phyloP scores from a whole-genome alignment of 371 early-diverging fungal genomes.

The Syncephalis plumigaleata region DNA sequence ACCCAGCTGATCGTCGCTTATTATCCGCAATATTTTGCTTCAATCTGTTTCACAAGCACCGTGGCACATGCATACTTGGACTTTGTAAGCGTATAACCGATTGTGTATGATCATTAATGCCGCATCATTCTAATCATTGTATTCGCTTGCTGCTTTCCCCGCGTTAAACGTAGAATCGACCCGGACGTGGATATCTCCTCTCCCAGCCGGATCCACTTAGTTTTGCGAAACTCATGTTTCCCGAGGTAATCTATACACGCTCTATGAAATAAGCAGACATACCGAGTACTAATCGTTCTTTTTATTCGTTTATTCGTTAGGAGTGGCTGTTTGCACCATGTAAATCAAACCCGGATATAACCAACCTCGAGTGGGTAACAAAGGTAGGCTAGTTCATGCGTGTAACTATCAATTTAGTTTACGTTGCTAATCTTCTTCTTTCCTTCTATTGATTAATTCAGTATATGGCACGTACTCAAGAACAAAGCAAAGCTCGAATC shows the following conservation, averaged over 20 bases:
- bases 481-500: conserved; percentile 2
- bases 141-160: not conserved
- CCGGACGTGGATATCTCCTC: too few species aligned
- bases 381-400: not conserved
- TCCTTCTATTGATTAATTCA: not conserved
- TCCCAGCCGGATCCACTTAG: too few species aligned
- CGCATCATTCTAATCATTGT: too few species aligned
- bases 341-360: not conserved
- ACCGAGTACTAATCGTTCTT: too few species aligned
- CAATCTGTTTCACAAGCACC: conserved; percentile 24
- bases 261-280: too few species aligned
- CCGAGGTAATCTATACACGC: too few species aligned
- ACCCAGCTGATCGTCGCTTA: conserved; percentile 27
- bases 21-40: conserved; percentile 13
- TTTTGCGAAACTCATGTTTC: too few species aligned
- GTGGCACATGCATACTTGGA: not conserved
- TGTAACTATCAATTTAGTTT: not conserved
- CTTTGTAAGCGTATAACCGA: not conserved
- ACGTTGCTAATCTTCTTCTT: not conserved
- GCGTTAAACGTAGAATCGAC: not conserved
- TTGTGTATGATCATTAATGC: not conserved
- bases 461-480: not conserved
- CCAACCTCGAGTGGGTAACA: not conserved
- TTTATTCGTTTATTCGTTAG: not conserved
- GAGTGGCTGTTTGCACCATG: not conserved